Evolutionary conservation across 352 stramenopile genomes (phyloP), one percentile per base, ranked within the genome.

Genomic region (Phytopythium chamaehyphon): DNA sequence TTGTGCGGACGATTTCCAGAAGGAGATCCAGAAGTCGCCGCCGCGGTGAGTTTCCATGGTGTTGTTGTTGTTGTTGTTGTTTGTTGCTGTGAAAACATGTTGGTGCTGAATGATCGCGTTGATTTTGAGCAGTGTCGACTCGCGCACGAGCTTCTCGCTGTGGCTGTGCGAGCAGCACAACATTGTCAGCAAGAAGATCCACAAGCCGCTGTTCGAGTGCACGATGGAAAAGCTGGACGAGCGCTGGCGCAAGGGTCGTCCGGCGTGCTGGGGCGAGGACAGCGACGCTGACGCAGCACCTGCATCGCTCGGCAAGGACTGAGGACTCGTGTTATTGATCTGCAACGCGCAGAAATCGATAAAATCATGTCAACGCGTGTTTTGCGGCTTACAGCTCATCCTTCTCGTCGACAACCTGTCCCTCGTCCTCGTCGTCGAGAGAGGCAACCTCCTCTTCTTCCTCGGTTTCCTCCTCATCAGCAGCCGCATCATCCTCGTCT

Each of bases 81-180:
- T n/a, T n/a, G n/a, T n/a, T n/a, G n/a, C n/a, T n/a, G n/a, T n/a
- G n/a, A n/a, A n/a, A n/a, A n/a, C n/a, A n/a, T n/a, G n/a, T n/a
- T n/a, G n/a, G n/a, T n/a, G n/a, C n/a, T n/a, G n/a, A n/a, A n/a
- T 9, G 28, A 33, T 33, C 9, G 28, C 9, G 28, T 5, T 33
- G 28, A 9, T 33, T 5, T 9, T 9, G 28, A 33, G 33, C 51
- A 91, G 88, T 40, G 84, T 96, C 21, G 86, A 97, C 65, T 96
- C 88, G 50, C 86, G 95, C 47, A 77, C 84, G 63, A 91, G 85
- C 44, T 90, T 99, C 39, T 98, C 93, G 24, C 61, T 97, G 58
- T 99, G 95, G 95, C 70, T 98, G 15, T 99, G 96, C 62, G 86
- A 98, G 58, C 94, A 98, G 66, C 96, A 99, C 78, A 99, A 99